Base-by-base conservation (phyloP, 495 filamentous ascomycete genomes). In the Pseudotulostoma volvatum region DNA sequence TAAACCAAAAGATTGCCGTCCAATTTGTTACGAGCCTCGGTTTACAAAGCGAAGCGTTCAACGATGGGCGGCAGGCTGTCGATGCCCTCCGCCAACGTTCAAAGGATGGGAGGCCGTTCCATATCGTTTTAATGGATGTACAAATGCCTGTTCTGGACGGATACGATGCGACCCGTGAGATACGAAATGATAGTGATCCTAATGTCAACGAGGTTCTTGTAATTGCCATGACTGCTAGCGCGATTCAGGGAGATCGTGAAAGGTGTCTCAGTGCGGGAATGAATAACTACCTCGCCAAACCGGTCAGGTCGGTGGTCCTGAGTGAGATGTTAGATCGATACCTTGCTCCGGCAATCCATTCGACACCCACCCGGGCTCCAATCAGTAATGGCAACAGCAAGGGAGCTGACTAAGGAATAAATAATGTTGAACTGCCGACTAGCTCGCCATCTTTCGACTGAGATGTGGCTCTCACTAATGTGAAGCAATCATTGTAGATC, bases 261-360 rank as follows among this genome's bases (percentile, higher is more conserved):
- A 92, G 87, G 55, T 94, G 86, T 47, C 63, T 94, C 11, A 83
- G 84, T 18, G 81, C 84, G 0, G 86, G 86, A 18, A 94, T 94
- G 86, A 93, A 93, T 58, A 84, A 93, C 44, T 94, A 94, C 43
- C 73, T 94, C 3, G 84, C 86, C 17, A 94, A 94, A 53, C 86
- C 86, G 7, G 86, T 94, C 1, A 68, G 84, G 37, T 75, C 71
- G 11, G 72, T 74, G 16, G 64, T 85, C 33, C 60, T 88, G 25
- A 83, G 77, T 54, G 70, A 74, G 49, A 81, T 86, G 64, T 51
- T 88, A 36, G 81, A 86, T 43, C 61, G 67, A 13, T 84, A 84
- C 48, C 60, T 74, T 25, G 70, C 66, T 13, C 73, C 64, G 9
- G 71, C 53, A 54, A 17, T 56, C 67, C 43, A 48, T 61, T 45